Conservation (phyloP, 768 basidiomycete species). For the Tricholoma bakamatsutake region DNA sequence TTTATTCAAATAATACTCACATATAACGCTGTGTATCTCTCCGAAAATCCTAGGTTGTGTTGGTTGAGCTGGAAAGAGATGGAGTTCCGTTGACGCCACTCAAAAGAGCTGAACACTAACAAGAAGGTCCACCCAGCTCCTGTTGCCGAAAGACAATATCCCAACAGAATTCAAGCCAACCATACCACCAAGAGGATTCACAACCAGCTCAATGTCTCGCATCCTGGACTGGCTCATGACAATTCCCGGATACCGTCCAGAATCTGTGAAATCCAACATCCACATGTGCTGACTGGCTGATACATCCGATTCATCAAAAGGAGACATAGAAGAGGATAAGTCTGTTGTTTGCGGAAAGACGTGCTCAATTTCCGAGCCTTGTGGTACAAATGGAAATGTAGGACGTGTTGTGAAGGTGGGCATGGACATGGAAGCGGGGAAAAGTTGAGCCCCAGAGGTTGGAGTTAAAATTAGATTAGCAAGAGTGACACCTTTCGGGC, state of each 20-base stretch:
- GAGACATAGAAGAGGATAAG: conserved; percentile 22
- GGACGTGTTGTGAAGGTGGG: conserved; percentile 41
- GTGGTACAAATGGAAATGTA: conserved; percentile 45
- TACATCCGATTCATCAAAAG: conserved; percentile 10
- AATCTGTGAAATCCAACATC: conserved; percentile 68
- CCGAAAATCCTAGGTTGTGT: conserved; percentile 38
- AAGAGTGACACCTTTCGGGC: conserved; percentile 43
- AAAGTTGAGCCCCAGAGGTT: conserved; percentile 29
- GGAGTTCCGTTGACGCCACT: conserved; percentile 1
- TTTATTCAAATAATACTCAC: conserved; percentile 34
- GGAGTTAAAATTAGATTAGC: conserved; percentile 45
- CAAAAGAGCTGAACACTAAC: conserved; percentile 28
- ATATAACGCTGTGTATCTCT: conserved; percentile 63
- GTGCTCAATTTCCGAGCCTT: conserved; percentile 43
- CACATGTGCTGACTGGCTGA: conserved; percentile 38
- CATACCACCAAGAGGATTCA: conserved; percentile 50
- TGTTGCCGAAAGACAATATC: conserved; percentile 38
- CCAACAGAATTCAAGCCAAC: conserved; percentile 35
- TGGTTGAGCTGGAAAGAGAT: conserved; percentile 45
- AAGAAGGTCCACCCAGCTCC: conserved; percentile 64
- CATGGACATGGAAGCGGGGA: conserved; percentile 41
- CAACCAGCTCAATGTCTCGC: conserved; percentile 62
- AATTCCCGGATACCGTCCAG: conserved; percentile 46
- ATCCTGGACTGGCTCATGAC: conserved; percentile 71
- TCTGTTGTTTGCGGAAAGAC: conserved; percentile 39